Evolutionary conservation across 2,329 filamentous ascomycete genomes (phyloP).

Genomic region (Fusarium sp.): DNA sequence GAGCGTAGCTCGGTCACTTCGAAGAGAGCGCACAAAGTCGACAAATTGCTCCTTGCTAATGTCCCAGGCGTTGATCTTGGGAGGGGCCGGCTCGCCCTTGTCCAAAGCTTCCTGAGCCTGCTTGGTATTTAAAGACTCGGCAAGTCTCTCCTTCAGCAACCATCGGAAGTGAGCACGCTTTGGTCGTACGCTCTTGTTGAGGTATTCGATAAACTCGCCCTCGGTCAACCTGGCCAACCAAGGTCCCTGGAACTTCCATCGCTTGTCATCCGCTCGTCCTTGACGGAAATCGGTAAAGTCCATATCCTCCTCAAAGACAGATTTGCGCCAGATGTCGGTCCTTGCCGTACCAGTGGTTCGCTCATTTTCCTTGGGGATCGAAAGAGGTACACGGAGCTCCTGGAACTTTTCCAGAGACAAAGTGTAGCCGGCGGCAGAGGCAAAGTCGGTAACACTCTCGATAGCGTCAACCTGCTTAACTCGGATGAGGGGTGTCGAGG

Average conservation of each 20-base stretch:
- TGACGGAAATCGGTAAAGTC: conserved; percentile 63
- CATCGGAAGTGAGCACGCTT: conserved; percentile 66
- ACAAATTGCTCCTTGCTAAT: conserved; percentile 65
- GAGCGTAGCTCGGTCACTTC: conserved; percentile 62
- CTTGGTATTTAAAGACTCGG: conserved; percentile 57
- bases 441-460: conserved; percentile 91
- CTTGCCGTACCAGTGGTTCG: conserved; percentile 27
- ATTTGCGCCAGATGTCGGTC: conserved; percentile 52
- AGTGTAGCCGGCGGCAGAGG: conserved; percentile 83
- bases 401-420: conserved; percentile 87
- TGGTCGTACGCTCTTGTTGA: conserved; percentile 65
- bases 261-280: conserved; percentile 56
- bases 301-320: conserved; percentile 70
- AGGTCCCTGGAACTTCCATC: conserved; percentile 76
- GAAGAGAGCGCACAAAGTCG: conserved; percentile 65
- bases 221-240: conserved; percentile 74
- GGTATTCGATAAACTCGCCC: conserved; percentile 68
- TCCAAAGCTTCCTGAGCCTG: conserved; percentile 55
- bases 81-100: conserved; percentile 47
- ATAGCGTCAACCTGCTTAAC: conserved; percentile 84
- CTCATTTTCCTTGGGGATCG: conserved; percentile 57
- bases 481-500: conserved; percentile 80
- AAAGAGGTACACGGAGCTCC: conserved; percentile 80
- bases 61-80: conserved; percentile 46
- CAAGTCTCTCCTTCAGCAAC: conserved; percentile 63